Evolutionary conservation across 1,284 basidiomycete species (phyloP).

Genomic region (Trametes pubescens): DNA sequence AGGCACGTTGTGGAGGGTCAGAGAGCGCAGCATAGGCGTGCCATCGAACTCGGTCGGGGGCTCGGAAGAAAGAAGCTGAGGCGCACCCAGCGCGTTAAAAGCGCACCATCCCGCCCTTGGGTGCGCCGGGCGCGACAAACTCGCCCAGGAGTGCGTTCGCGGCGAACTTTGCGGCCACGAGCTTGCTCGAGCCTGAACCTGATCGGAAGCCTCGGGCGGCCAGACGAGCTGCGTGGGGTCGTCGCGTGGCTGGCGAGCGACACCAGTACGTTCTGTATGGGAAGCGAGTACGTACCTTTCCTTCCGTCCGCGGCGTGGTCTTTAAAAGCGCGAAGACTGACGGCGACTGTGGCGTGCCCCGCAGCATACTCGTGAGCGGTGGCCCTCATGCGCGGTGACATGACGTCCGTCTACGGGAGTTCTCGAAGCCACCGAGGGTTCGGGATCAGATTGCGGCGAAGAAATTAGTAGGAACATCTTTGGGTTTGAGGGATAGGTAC

Average conservation of each 20-base stretch:
- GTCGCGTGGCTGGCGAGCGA: conserved; percentile 83
- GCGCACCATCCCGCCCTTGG: too few species aligned
- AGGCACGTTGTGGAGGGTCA: too few species aligned
- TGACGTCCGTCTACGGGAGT: conserved; percentile 9
- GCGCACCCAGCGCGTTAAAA: background rate
- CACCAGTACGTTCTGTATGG: conserved; percentile 79
- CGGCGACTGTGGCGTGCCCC: conserved; percentile 19
- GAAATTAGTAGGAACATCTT: background rate
- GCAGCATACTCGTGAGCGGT: conserved; percentile 74
- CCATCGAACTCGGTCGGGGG: background rate
- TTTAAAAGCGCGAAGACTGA: conserved; percentile 6
- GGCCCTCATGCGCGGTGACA: conserved; percentile 75
- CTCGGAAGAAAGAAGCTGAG: background rate
- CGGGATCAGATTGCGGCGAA: conserved; percentile 1
- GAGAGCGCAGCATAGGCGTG: background rate
- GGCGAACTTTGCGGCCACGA: too few species aligned
- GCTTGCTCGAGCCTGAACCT: conserved; percentile 50
- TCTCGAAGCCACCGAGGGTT: background rate
- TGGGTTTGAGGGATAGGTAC: background rate
- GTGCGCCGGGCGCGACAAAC: too few species aligned
- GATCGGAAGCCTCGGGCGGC: conserved; percentile 75
- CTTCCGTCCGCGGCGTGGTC: background rate
- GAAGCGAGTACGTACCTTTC: conserved; percentile 67
- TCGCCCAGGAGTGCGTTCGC: too few species aligned
- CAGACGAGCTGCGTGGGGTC: conserved; percentile 83